Conservation (phyloP, 306 rosid species). For the Malus asiatica region DNA sequence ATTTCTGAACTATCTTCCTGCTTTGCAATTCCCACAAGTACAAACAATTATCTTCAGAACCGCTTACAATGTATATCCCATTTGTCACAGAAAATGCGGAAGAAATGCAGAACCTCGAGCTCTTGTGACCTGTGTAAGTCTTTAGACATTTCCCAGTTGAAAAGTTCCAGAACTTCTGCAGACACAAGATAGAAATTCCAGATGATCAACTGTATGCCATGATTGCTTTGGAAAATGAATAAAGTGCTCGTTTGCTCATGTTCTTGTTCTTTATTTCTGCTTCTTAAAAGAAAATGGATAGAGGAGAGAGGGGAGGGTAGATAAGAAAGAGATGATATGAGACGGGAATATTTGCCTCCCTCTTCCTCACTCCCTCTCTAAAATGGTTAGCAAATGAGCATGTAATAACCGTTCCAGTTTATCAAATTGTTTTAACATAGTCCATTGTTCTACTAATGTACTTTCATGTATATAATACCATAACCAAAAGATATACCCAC, state of each 20-base stretch:
- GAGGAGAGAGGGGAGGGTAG: background rate
- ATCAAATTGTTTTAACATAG: background rate
- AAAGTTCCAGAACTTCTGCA: conserved; percentile 93
- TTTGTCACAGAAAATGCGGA: conserved; percentile 75
- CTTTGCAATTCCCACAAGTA: conserved; percentile 87
- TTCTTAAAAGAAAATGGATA: background rate
- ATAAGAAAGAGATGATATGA: too few relatives aligned
- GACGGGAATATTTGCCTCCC: too few relatives aligned
- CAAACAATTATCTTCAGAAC: conserved; percentile 79
- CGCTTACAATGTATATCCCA: conserved; percentile 85
- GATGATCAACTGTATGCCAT: background rate
- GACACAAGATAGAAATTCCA: background rate
- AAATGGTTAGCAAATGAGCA: background rate
- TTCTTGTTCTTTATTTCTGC: background rate
- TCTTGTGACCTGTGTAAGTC: conserved; percentile 74
- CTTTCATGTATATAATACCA: background rate
- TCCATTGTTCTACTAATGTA: background rate
- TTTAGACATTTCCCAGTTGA: conserved; percentile 85
- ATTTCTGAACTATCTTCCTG: conserved; percentile 71
- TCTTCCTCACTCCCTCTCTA: too few relatives aligned
- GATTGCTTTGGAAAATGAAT: background rate
- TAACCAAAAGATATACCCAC: background rate
- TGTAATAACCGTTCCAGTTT: background rate
- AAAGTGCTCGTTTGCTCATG: background rate
- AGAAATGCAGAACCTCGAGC: conserved; percentile 79